Conservation (phyloP, 495 filamentous ascomycete species). For the Durotheca rogersii region DNA sequence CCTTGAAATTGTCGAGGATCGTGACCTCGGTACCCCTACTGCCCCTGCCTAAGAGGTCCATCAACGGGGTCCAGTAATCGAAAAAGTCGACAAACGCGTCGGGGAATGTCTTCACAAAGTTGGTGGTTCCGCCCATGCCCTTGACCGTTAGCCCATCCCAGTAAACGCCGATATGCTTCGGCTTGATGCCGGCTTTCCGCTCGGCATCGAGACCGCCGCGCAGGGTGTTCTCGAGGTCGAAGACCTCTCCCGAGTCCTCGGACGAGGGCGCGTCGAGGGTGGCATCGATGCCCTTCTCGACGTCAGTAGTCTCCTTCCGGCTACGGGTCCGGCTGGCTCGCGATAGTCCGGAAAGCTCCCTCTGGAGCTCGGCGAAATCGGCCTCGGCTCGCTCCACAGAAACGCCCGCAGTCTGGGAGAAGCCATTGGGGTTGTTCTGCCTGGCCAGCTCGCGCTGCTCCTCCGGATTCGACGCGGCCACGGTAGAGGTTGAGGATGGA, state of each 20-base stretch:
- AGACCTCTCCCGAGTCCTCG: conserved; percentile 50
- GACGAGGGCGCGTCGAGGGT: conserved; percentile 51
- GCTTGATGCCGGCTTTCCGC: conserved; percentile 70
- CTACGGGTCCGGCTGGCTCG: conserved; percentile 50
- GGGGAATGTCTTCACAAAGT: conserved; percentile 79
- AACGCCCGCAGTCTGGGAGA: conserved; percentile 53
- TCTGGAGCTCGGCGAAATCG: conserved; percentile 73
- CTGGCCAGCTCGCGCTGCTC: conserved; percentile 47
- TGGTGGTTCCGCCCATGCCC: conserved; percentile 73
- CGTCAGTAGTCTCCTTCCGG: conserved; percentile 36
- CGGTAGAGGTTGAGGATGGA: conserved; percentile 43
- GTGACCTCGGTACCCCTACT: conserved; percentile 64
- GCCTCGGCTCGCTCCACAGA: conserved; percentile 72
- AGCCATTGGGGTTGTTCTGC: conserved; percentile 54
- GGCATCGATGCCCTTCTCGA: conserved; percentile 41
- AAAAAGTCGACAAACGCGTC: conserved; percentile 77
- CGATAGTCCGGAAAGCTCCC: conserved; percentile 68
- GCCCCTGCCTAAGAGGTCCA: conserved; percentile 58
- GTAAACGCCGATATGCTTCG: conserved; percentile 76
- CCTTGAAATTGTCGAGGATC: conserved; percentile 56
- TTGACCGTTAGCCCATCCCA: conserved; percentile 78
- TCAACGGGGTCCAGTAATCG: conserved; percentile 62
- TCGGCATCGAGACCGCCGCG: conserved; percentile 69
- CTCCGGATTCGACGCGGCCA: conserved; percentile 43
- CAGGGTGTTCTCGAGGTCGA: conserved; percentile 70